Percentiles rank a stretch among this genome's conserved stretches.
These are phyloP conservation scores for Monosporascus sp. DNA, from an alignment of 2,329 filamentous ascomycete genomes.

Conservation along the genomic window DNA sequence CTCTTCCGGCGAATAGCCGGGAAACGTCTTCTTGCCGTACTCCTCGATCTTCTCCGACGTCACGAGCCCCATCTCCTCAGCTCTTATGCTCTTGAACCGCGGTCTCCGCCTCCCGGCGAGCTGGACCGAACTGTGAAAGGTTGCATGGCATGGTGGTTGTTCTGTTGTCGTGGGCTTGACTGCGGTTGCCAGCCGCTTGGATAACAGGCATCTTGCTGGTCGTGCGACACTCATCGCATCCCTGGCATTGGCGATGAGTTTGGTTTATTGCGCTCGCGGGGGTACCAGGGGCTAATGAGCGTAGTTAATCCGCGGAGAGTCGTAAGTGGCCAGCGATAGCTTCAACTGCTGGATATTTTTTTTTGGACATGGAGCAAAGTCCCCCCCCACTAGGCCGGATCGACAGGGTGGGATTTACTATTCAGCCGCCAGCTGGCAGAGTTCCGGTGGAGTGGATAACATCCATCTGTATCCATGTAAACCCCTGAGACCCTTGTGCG, in stretches of 20 bases:
- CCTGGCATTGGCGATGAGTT: constrained; percentile 10
- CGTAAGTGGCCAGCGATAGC: not conserved
- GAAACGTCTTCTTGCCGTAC: constrained; percentile 45
- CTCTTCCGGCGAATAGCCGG: constrained; percentile 63
- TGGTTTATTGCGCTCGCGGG: constrained; percentile 16
- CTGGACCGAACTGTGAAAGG: constrained; percentile 47
- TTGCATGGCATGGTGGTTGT: constrained; percentile 27
- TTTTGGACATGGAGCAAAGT: not conserved
- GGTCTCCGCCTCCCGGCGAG: constrained; percentile 40
- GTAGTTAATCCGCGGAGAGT: not conserved
- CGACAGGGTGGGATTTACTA: not conserved
- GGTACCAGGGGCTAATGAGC: not conserved
- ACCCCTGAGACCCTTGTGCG: too few relatives aligned
- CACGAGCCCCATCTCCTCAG: constrained; percentile 45
- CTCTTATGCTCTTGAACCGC: constrained; percentile 48
- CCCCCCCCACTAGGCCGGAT: not conserved
- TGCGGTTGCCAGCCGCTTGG: constrained; percentile 40
- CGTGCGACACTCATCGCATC: constrained; percentile 51
- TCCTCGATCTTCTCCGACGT: constrained; percentile 37
- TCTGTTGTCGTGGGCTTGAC: constrained; percentile 15
- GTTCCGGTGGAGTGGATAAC: not conserved
- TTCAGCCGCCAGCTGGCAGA: not conserved
- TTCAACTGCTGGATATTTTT: not conserved
- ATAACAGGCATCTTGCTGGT: constrained; percentile 47
- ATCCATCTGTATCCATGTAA: too few relatives aligned